Base-by-base conservation (phyloP, 352 stramenopile species). In the Pythium apleroticum region DNA sequence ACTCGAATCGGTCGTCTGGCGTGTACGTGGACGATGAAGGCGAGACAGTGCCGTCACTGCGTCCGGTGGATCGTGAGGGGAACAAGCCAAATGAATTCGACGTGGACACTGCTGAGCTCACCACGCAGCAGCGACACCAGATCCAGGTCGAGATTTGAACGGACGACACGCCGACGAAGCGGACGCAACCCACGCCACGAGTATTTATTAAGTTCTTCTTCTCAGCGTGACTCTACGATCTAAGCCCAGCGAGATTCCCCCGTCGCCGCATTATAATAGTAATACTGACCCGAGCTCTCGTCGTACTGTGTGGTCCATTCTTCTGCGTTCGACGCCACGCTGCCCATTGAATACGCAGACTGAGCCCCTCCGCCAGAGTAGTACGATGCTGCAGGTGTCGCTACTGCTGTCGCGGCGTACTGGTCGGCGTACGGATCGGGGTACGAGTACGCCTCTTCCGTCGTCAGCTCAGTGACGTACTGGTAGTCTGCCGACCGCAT, bases 211-310 rank as follows among this genome's bases (percentile, higher is more conserved):
- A 54, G 17, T 46, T 31, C 41, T 27, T 43, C 22, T 9, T 31
- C 17, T 7, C 12, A 31, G n/a, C 24, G 11, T 11, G 10, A 46
- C n/a, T 11, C n/a, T 59, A 48, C 52, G 52, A 17, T 49, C 22
- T 75, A 89, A 15, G 72, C 77, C 86, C 86, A 92, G 31, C 60
- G 64, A 4, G 84, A 90, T 57, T 95, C 84, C 24, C 86, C 82
- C 19, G 84, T 93, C 41, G 73, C 57, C 11, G 65, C 72, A 56
- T 92, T 91, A 73, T 91, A 93, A 50, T 90, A 94, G 71, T 93
- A 93, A 41, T 66, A 75, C 19, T 84, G 69, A 1, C 86, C 84
- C 0, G 79, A 88, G 28, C 55, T 70, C 25, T 90, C 82, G 37
- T 95, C 86, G 7, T 84, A 67, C 20, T 87, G 69, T 17, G 75